These are phyloP conservation scores for Tranzscheliella williamsii DNA, from an alignment of 1,284 basidiomycete genomes.

Conservation along the genomic window DNA sequence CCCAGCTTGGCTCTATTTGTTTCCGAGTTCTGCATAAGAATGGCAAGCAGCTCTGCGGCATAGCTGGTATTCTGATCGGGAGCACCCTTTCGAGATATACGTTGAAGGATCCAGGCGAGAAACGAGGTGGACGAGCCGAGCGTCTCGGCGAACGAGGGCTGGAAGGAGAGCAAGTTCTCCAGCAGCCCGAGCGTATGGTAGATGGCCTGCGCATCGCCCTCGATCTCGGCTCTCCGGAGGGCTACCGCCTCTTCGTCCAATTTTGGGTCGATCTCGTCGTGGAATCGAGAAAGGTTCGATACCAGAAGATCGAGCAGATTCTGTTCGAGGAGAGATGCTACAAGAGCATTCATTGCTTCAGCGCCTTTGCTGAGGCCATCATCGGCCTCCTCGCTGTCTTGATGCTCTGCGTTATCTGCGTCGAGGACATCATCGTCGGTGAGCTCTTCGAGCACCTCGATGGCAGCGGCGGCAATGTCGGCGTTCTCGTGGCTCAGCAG, in stretches of 20 bases:
- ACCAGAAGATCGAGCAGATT: constrained; percentile 86
- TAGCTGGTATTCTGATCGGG: constrained; percentile 61
- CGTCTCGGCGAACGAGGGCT: constrained; percentile 69
- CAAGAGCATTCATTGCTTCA: constrained; percentile 18
- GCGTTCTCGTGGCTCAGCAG: constrained; percentile 67
- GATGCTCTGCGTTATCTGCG: constrained; percentile 67
- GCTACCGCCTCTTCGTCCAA: constrained; percentile 7
- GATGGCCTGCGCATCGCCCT: constrained; percentile 46
- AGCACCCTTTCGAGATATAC: constrained; percentile 61
- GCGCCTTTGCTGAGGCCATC: neutral
- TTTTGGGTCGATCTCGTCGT: constrained; percentile 19
- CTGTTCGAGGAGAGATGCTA: constrained; percentile 68
- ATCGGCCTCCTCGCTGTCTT: constrained; percentile 63
- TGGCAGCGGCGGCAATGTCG: constrained; percentile 48
- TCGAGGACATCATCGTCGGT: constrained; percentile 93
- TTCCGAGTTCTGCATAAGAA: constrained; percentile 70
- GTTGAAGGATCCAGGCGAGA: constrained; percentile 76
- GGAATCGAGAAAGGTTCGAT: constrained; percentile 71
- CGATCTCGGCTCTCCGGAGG: constrained; percentile 14
- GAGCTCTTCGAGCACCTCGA: constrained; percentile 75
- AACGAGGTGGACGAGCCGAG: constrained; percentile 76
- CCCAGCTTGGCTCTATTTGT: constrained; percentile 5
- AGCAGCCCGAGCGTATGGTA: constrained; percentile 70
- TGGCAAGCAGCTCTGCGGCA: constrained; percentile 72
- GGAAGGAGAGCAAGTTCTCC: constrained; percentile 87